Percentiles rank a stretch among this genome's conserved stretches.
These are phyloP conservation scores for Ceriops tagal DNA, from an alignment of 345 rosid genomes.

Conservation along the genomic window DNA sequence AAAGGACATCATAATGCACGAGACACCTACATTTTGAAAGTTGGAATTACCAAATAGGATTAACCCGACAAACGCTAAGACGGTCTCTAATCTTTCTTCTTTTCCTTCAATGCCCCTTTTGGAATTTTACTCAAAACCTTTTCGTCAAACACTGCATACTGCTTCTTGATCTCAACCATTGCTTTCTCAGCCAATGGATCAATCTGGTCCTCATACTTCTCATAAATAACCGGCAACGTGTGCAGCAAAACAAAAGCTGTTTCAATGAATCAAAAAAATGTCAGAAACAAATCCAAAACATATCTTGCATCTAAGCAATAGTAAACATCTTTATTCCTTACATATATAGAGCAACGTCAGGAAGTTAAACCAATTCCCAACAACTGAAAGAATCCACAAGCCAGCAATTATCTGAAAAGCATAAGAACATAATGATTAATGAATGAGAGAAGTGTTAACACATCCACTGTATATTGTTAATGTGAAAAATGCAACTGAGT, in stretches of 20 bases:
- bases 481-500: too few species aligned
- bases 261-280: background rate
- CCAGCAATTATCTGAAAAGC: constrained; percentile 52
- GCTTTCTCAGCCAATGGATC: constrained; percentile 76
- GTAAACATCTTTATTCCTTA: constrained; percentile 22
- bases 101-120: constrained; percentile 52
- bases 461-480: too few species aligned
- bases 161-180: constrained; percentile 65
- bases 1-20: too few species aligned
- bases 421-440: constrained; percentile 5
- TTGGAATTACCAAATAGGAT: background rate
- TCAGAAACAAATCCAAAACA: background rate
- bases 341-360: constrained; percentile 78
- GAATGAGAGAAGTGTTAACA: too few species aligned
- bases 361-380: constrained; percentile 75
- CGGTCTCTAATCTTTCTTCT: constrained; percentile 53
- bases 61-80: background rate
- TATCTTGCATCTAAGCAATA: background rate
- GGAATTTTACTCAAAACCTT: constrained; percentile 88
- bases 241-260: constrained; percentile 71
- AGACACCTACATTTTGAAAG: background rate
- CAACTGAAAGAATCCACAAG: constrained; percentile 66
- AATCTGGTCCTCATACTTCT: constrained; percentile 73
- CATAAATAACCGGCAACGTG: constrained; percentile 74
- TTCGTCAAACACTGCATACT: constrained; percentile 56